Evolutionary conservation across 2,329 filamentous ascomycete genomes (phyloP), one percentile per base, ranked within the genome.

Genomic region (Sarocladium oryzae): DNA sequence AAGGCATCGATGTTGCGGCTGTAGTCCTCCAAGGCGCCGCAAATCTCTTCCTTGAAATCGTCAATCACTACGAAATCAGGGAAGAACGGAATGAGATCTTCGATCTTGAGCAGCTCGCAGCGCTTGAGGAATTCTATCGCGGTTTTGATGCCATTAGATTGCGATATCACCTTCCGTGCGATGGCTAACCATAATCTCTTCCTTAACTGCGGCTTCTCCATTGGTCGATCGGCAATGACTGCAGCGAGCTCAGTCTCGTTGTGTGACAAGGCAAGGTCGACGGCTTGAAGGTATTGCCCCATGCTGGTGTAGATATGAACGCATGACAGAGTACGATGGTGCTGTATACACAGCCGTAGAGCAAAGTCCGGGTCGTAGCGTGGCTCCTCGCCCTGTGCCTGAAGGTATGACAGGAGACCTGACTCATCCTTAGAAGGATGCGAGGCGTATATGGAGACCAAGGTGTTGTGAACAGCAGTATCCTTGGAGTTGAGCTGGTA

Each of bases 11-110:
- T 99, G 58, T 89, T 89, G 33, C 88, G 86, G 43, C 84, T 88
- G 71, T 99, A 99, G 56, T 95, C 88, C 68, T 99, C 93, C 1
- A 99, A 78, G 1, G 95, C 93, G 0, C 82, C 77, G 70, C 93
- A 99, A 33, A 99, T 97, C 66, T 99, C 93, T 56, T 97, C 91
- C 65, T 97, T 96, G 78, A 99, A 99, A 67, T 97, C 93, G 64
- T 99, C 93, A 55, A 99, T 97, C 49, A 97, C 88, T 21, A 97
- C 90, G 64, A 99, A 99, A 66, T 99, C 93, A 0, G 93, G 93
- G 70, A 99, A 99, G 74, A 99, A 96, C 0, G 93, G 93, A 36
- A 99, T 97, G 26, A 99, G 72, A 62, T 99, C 93, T 70, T 99
- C 93, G 56, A 99, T 99, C 56, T 87, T 86, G 46, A 99, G 80